Base-by-base conservation (phyloP, 768 basidiomycete genomes). In the Boletus barrowsii region DNA sequence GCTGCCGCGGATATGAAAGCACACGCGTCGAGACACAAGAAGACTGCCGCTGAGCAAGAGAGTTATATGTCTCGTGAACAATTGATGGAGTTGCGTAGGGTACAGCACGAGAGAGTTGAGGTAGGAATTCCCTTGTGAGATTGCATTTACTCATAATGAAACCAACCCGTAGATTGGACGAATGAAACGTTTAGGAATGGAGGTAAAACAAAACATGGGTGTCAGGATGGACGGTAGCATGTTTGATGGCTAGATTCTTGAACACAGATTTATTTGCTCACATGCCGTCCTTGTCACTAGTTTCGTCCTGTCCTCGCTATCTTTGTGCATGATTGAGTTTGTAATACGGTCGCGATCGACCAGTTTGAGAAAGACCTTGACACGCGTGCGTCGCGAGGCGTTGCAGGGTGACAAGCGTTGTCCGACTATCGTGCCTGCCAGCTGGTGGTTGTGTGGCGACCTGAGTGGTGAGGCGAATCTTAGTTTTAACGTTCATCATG, bases 151-250 rank as follows among this genome's bases (percentile, higher is more conserved):
- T 5, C 18, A 8, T 40, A 11, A 33, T 10, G 17, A 24, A 54
- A 41, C 24, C 30, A 14, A 45, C 11, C 20, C 49, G 5, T 55
- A 90, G 87, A 85, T 83, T 43, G 84, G 86, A 17, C 88, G 87
- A 68, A 90, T 90, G 88, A 91, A 91, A 66, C 74, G 84, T 30
- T 69, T 93, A n/a, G 91, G 91, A 2, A 89, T 93, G 87, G 90
- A 93, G 17, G 77, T 93, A 51, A 90, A 88, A 62, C 82, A 86
- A 66, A 91, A 77, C 61, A 83, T 91, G 79, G 91, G 91, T 41
- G 90, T 93, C 41, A 76, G 91, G 47, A 93, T 93, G 91, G 91
- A 93, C 60, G 84, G 84, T 17, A 78, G 76, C 9, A 67, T 76
- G 72, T 81, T 86, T 59, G 83, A 86, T 24, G 82, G 60, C 36